These are phyloP conservation scores for Nicotiana rustica DNA, from an alignment of 305 asterid species.

Conservation along the genomic window DNA sequence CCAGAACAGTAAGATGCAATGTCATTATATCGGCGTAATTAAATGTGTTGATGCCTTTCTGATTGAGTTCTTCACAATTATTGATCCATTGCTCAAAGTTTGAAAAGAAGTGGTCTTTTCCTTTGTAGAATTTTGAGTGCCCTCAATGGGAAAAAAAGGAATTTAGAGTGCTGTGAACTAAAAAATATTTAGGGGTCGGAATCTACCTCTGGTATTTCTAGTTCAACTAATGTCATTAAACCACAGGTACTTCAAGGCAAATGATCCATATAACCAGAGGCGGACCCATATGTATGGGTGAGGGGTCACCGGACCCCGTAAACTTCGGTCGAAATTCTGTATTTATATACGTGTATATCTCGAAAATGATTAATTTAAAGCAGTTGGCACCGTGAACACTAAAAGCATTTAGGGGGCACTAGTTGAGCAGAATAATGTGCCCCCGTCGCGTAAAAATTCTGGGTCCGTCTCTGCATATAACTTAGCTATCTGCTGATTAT, in stretches of 20 bases:
- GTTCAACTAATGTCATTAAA: neutral
- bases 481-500: neutral
- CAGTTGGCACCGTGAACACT: too few species aligned
- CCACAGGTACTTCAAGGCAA: neutral
- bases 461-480: too few species aligned
- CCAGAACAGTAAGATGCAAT: neutral
- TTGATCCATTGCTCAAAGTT: neutral
- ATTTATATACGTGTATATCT: too few species aligned
- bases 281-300: too few species aligned
- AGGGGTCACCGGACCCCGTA: too few species aligned
- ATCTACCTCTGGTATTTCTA: neutral
- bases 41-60: neutral
- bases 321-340: too few species aligned
- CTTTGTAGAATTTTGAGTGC: neutral
- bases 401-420: too few species aligned
- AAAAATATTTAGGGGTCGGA: neutral
- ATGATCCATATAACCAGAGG: too few species aligned
- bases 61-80: neutral
- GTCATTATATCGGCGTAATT: too few species aligned
- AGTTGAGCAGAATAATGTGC: too few species aligned
- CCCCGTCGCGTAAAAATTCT: too few species aligned
- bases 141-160: neutral
- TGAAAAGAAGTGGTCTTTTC: neutral
- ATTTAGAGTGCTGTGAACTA: neutral
- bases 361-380: too few species aligned